Evolutionary conservation across 2,329 filamentous ascomycete species (phyloP).

Genomic region (Dothistroma pini): DNA sequence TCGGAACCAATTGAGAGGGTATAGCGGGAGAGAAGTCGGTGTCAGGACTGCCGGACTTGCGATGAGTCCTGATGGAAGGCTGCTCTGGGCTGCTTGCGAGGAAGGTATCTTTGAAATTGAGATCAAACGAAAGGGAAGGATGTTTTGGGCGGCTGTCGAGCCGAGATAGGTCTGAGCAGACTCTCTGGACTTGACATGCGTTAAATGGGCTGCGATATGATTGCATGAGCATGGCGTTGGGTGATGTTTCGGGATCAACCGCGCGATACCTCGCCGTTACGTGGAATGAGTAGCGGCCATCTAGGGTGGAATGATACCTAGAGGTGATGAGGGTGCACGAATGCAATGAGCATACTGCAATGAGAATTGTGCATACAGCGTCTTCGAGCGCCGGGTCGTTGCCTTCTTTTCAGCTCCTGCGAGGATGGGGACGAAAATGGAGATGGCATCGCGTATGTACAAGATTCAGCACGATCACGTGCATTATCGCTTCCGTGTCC

Average conservation of each 20-base stretch:
- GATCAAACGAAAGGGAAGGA: slow-evolving; percentile 61
- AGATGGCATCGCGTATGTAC: too few relatives aligned
- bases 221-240: slow-evolving; percentile 1
- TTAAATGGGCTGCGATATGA: background rate
- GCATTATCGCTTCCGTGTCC: background rate
- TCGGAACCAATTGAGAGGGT: slow-evolving; percentile 16
- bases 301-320: background rate
- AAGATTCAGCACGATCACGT: background rate
- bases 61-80: slow-evolving; percentile 47
- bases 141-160: slow-evolving; percentile 43
- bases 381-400: too few relatives aligned
- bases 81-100: slow-evolving; percentile 51
- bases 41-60: slow-evolving; percentile 48
- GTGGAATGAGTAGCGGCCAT: too few relatives aligned
- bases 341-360: background rate
- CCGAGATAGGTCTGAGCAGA: slow-evolving; percentile 12
- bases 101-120: slow-evolving; percentile 73
- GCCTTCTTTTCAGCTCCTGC: too few relatives aligned
- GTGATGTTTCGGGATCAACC: background rate
- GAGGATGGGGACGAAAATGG: too few relatives aligned
- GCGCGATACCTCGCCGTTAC: background rate
- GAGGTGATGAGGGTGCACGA: background rate
- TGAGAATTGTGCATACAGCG: too few relatives aligned
- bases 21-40: slow-evolving; percentile 31
- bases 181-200: background rate